Evolutionary conservation across 768 basidiomycete genomes (phyloP).

Genomic region (Cytidiella melzeri): DNA sequence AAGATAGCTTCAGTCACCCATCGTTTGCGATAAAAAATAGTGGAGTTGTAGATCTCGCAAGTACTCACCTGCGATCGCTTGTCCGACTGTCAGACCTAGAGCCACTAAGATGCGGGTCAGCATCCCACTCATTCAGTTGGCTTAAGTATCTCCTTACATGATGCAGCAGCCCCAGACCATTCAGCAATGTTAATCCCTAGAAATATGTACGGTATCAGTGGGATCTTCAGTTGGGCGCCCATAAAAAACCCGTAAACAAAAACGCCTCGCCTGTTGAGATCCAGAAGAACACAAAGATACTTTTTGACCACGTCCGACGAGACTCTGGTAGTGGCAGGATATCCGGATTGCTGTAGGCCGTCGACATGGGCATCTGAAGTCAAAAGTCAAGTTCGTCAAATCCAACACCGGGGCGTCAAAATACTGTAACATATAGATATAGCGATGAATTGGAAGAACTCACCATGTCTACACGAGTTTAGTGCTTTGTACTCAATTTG

Average conservation of each 20-base stretch:
- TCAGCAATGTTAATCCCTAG: slow-evolving; percentile 29
- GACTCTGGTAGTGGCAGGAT: slow-evolving; percentile 24
- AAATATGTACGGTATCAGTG: neutral
- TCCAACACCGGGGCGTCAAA: too few species aligned
- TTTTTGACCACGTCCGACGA: slow-evolving; percentile 25
- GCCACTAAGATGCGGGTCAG: slow-evolving; percentile 17
- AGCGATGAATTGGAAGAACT: too few species aligned
- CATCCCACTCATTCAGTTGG: neutral
- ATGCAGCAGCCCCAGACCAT: slow-evolving; percentile 27
- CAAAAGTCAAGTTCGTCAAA: too few species aligned
- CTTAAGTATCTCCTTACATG: slow-evolving; percentile 14
- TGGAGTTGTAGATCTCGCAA: neutral
- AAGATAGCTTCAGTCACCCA: too few species aligned
- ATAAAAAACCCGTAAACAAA: too few species aligned
- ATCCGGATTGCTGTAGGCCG: slow-evolving; percentile 24
- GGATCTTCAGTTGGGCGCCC: neutral
- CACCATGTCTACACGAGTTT: too few species aligned
- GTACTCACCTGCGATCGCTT: slow-evolving; percentile 23
- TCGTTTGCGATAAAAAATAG: neutral
- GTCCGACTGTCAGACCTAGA: slow-evolving; percentile 24
- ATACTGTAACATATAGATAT: too few species aligned
- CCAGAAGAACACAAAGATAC: slow-evolving; percentile 28
- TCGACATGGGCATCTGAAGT: too few species aligned
- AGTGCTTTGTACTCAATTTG: too few species aligned
- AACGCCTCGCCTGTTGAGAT: slow-evolving; percentile 23